Conservation (phyloP, 768 basidiomycete species). For the Paxillus ammoniavirescens region DNA sequence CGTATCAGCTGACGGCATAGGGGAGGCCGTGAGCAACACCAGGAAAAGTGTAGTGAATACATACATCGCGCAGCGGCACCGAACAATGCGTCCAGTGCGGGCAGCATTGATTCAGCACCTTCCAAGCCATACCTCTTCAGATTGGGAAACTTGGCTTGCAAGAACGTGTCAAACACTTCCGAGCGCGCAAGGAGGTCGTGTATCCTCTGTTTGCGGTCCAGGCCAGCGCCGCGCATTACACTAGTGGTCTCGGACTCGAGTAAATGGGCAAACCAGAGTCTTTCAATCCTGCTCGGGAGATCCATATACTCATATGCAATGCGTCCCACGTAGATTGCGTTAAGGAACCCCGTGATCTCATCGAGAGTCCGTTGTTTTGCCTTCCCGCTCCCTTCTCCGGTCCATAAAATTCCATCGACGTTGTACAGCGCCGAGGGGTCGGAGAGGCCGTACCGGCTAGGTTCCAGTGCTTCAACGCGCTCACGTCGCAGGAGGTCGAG, state of each 20-base stretch:
- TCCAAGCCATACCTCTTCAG: slow-evolving; percentile 86
- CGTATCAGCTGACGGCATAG: slow-evolving; percentile 50
- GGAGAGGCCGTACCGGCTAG: slow-evolving; percentile 70
- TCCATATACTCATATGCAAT: slow-evolving; percentile 96
- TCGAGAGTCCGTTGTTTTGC: slow-evolving; percentile 61
- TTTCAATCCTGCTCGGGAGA: slow-evolving; percentile 79
- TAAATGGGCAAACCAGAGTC: slow-evolving; percentile 85
- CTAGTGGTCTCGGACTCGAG: slow-evolving; percentile 55
- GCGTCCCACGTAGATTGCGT: slow-evolving; percentile 73
- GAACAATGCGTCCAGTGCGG: slow-evolving; percentile 80
- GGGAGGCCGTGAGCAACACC: neutral
- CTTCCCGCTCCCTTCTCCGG: slow-evolving; percentile 26
- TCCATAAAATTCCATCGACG: slow-evolving; percentile 83
- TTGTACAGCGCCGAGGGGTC: slow-evolving; percentile 57
- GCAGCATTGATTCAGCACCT: slow-evolving; percentile 92
- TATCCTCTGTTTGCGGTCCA: slow-evolving; percentile 50
- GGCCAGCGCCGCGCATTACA: slow-evolving; percentile 29
- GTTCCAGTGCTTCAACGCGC: slow-evolving; percentile 72
- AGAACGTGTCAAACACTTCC: slow-evolving; percentile 82
- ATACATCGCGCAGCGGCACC: slow-evolving; percentile 58
- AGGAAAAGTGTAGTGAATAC: neutral
- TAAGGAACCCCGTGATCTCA: slow-evolving; percentile 69
- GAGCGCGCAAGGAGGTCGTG: slow-evolving; percentile 69
- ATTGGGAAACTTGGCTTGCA: slow-evolving; percentile 88
- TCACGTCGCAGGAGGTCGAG: slow-evolving; percentile 85